phyloP scores from a whole-genome alignment of 2,329 filamentous ascomycete species.

The Fusarium sp. region DNA sequence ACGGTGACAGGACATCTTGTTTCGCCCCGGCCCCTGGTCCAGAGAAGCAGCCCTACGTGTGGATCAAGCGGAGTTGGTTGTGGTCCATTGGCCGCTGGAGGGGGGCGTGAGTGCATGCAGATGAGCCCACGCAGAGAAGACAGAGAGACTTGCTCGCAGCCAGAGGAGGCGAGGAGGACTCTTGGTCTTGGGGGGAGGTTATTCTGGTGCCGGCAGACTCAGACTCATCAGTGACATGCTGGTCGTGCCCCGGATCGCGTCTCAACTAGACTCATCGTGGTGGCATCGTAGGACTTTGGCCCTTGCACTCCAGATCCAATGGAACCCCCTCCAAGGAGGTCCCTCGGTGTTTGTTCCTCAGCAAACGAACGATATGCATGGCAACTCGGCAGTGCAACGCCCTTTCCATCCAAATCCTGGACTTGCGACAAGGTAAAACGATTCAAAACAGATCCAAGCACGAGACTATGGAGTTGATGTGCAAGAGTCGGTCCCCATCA shows the following conservation, averaged over 20 bases:
- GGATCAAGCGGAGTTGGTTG: slow-evolving; percentile 32
- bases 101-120: slow-evolving; percentile 26
- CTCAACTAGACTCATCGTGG: neutral
- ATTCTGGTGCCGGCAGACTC: slow-evolving; percentile 11
- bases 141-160: neutral
- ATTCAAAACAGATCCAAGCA: neutral
- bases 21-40: slow-evolving; percentile 30
- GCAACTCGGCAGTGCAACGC: neutral
- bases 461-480: neutral
- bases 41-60: slow-evolving; percentile 45
- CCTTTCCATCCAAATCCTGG: slow-evolving; percentile 7
- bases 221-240: neutral
- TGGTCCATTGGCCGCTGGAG: slow-evolving; percentile 35
- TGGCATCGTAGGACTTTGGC: neutral
- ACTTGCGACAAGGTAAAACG: slow-evolving; percentile 15
- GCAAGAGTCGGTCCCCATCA: neutral
- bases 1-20: slow-evolving; percentile 34
- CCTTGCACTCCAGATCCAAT: neutral
- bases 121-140: slow-evolving; percentile 18
- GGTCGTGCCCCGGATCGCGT: neutral
- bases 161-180: slow-evolving; percentile 22
- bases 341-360: neutral
- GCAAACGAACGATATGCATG: neutral
- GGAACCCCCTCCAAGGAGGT: neutral
- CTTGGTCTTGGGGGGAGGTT: neutral